Percentiles rank a stretch among this genome's conserved stretches.
Conservation (phyloP, 1,139 yeast species). For the Starmera stellimalicola region DNA sequence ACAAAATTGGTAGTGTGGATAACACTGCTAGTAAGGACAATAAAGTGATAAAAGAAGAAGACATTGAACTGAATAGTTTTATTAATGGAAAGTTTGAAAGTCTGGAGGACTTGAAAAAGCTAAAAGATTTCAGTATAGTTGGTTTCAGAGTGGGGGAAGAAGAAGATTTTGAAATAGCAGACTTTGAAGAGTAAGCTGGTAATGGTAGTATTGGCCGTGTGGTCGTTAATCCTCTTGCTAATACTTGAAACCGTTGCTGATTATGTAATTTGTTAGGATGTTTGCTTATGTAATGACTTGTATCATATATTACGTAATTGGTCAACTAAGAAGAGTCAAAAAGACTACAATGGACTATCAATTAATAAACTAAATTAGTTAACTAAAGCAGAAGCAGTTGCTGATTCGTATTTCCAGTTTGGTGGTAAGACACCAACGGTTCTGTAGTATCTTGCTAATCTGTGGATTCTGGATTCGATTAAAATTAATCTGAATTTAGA, state of each 20-base stretch:
- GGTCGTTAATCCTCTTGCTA: too few species aligned
- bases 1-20: slow-evolving; percentile 4
- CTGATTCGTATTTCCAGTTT: slow-evolving; percentile 99
- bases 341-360: slow-evolving; percentile 5
- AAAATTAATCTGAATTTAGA: slow-evolving; percentile 99
- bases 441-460: slow-evolving; percentile 99
- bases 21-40: too few species aligned
- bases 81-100: too few species aligned
- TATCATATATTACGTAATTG: too few species aligned
- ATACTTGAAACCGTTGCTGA: too few species aligned
- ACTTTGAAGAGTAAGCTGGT: too few species aligned
- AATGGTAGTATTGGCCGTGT: too few species aligned
- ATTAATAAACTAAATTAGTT: slow-evolving; percentile 48
- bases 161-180: slow-evolving; percentile 11
- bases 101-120: slow-evolving; percentile 4
- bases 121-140: slow-evolving; percentile 10
- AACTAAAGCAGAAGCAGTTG: slow-evolving; percentile 99
- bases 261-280: too few species aligned
- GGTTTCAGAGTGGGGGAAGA: slow-evolving; percentile 13
- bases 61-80: too few species aligned
- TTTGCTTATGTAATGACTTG: too few species aligned
- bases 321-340: slow-evolving; percentile 4
- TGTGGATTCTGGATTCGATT: slow-evolving; percentile 99
- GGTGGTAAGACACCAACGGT: slow-evolving; percentile 98
- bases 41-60: too few species aligned